Conservation (phyloP, 2,329 filamentous ascomycete genomes). For the Biscogniauxia sp. region DNA sequence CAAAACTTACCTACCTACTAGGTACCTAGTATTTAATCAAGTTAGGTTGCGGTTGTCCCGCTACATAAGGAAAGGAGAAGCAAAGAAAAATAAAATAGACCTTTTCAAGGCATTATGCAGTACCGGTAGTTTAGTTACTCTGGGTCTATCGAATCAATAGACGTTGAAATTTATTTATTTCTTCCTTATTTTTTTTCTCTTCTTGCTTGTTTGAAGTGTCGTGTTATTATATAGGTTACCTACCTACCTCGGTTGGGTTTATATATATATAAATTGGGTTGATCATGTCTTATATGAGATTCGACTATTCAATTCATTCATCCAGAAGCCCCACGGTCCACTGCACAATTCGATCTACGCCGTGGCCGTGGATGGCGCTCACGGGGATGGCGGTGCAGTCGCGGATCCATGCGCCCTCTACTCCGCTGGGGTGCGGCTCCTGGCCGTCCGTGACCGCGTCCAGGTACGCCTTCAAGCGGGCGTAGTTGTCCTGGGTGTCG, state of each 20-base stretch:
- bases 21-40: too few relatives aligned
- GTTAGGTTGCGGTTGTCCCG: too few relatives aligned
- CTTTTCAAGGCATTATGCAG: too few relatives aligned
- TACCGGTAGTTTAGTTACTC: too few relatives aligned
- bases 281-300: not conserved
- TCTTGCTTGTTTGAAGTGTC: too few relatives aligned
- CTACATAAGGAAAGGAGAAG: too few relatives aligned
- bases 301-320: conserved; percentile 26
- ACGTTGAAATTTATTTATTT: too few relatives aligned
- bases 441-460: conserved; percentile 59
- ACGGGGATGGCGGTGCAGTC: conserved; percentile 75
- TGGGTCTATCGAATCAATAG: too few relatives aligned
- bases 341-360: conserved; percentile 71
- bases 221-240: not conserved
- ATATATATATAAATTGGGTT: not conserved
- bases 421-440: conserved; percentile 69
- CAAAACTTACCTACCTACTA: too few relatives aligned
- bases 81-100: too few relatives aligned
- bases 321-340: conserved; percentile 69
- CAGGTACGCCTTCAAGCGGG: conserved; percentile 67
- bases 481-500: conserved; percentile 76
- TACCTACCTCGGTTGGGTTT: too few relatives aligned
- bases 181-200: too few relatives aligned
- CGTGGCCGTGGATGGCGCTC: conserved; percentile 84
- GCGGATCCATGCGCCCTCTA: conserved; percentile 55